Conservation (phyloP, 305 asterid genomes). For the Solanum hybrid region DNA sequence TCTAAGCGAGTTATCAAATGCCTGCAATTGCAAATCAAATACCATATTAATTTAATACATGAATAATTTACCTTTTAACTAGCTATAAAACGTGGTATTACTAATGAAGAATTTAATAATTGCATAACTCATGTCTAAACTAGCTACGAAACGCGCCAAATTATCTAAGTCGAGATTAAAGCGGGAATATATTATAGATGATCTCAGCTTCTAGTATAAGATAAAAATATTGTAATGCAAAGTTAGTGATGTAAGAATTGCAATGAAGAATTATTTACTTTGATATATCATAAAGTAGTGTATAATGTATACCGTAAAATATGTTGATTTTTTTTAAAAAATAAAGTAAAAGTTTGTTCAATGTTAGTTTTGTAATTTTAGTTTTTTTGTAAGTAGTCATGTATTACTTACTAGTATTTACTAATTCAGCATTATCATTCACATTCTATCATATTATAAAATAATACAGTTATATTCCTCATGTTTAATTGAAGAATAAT, state of each 20-base stretch:
- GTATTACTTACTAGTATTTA: no score
- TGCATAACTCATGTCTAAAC: background rate
- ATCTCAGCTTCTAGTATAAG: no score
- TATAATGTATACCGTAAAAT: background rate
- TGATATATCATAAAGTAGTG: background rate
- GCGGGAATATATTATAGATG: background rate
- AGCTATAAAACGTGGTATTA: no score
- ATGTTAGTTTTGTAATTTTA: background rate
- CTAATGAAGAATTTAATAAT: no score
- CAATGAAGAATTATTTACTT: background rate
- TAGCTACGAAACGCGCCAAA: background rate
- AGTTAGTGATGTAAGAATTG: background rate
- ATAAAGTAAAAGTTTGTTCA: background rate
- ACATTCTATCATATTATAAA: no score
- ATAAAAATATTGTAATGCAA: background rate
- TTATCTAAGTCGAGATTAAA: accelerated
- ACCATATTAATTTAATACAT: background rate
- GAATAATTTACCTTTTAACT: no score
- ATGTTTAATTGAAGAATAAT: no score
- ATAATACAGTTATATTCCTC: background rate
- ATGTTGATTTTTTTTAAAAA: background rate
- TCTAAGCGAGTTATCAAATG: background rate
- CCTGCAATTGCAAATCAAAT: background rate
- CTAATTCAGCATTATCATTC: background rate
- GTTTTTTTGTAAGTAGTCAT: background rate